Base-by-base conservation (phyloP, 2,329 filamentous ascomycete species). In the Sclerotinia nivalis region DNA sequence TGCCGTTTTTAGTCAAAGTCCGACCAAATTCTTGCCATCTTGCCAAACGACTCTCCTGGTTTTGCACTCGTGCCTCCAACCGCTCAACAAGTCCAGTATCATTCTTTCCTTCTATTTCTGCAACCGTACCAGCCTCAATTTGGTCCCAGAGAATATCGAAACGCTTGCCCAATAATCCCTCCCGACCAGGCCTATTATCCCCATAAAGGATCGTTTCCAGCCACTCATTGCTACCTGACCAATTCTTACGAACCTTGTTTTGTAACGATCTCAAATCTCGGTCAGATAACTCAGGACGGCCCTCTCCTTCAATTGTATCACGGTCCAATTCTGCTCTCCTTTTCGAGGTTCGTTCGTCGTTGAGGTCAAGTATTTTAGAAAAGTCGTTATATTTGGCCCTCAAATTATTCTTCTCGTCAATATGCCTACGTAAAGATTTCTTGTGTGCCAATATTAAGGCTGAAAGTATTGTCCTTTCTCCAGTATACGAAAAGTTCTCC, bases 151-250 rank as follows among this genome's bases (percentile, higher is more conserved):
- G 86, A 12, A 87, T 83, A 43, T 91, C 86, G 72, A 94, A 96
- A 0, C 87, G 83, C 49, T 85, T 84, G 2, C 85, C 85, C 20
- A 97, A 78, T n/a, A 96, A 82, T 0, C 83, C 85, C 71, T 91
- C 90, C 45, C 83, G 85, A 37, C 82, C 82, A 2, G 83, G 80
- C 10, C 82, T 82, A 28, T 83, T 82, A 59, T 92, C 89, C 2
- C 92, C 92, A 65, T 89, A 84, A 0, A 96, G 78, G 28, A 97
- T 81, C 2, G 87, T 84, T 61, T 92, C 86, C 75, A 92, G 85
- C 90, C 93, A 95, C 69, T 87, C 85, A 71, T 90, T 87, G 75
- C 90, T 88, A 2, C 93, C 93, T 20, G 91, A 84, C 93, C 93
- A 97, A 74, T 93, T 92, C 71, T 89, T 88, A 49, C 86, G 84